A percentile compares a stretch with the other conserved stretches of the same genome.
These are phyloP conservation scores for Maudiozyma turicensis DNA, from an alignment of 805 yeast species.

Conservation along the genomic window DNA sequence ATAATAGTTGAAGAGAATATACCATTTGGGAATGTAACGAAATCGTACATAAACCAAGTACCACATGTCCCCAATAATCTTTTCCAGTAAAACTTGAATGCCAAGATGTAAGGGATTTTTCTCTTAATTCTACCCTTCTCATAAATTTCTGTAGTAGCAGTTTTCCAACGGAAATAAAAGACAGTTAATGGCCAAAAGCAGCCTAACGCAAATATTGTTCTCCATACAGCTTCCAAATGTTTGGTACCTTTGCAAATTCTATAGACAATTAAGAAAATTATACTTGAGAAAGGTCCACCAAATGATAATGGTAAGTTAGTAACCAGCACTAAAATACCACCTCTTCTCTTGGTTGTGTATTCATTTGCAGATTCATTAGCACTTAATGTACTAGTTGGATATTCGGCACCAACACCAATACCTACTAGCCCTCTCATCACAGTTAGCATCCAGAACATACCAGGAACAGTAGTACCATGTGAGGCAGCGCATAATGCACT, in stretches of 20 bases:
- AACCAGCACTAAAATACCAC: conserved; percentile 2
- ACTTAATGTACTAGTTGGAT: conserved; percentile 4
- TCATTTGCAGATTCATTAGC: conserved; percentile 5
- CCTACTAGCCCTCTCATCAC: conserved; percentile 4
- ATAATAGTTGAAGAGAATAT: conserved; percentile 3
- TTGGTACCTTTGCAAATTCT: conserved; percentile 1
- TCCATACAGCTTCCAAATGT: conserved; percentile 3
- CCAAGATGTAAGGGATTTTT: conserved; percentile 2
- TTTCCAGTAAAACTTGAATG: conserved; percentile 3
- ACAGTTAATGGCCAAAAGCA: conserved; percentile 4
- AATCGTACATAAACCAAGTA: conserved; percentile 5
- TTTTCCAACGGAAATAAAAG: conserved; percentile 4
- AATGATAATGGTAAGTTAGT: conserved; percentile 2
- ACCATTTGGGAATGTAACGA: conserved; percentile 4
- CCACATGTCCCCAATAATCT: conserved; percentile 4
- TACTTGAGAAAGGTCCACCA: conserved; percentile 2
- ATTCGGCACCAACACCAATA: conserved; percentile 5
- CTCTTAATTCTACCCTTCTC: conserved; percentile 4
- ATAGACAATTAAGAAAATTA: conserved; percentile 2
- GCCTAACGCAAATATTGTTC: conserved; percentile 3
- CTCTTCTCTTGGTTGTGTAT: conserved; percentile 3
- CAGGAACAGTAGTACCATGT: conserved; percentile 2
- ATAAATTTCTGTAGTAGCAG: conserved; percentile 3
- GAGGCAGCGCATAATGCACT: conserved; percentile 4
- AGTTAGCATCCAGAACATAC: conserved; percentile 5